Percentiles rank a stretch among this genome's conserved stretches.
Conservation (phyloP, 768 basidiomycete genomes). For the Russula ochroleuca region DNA sequence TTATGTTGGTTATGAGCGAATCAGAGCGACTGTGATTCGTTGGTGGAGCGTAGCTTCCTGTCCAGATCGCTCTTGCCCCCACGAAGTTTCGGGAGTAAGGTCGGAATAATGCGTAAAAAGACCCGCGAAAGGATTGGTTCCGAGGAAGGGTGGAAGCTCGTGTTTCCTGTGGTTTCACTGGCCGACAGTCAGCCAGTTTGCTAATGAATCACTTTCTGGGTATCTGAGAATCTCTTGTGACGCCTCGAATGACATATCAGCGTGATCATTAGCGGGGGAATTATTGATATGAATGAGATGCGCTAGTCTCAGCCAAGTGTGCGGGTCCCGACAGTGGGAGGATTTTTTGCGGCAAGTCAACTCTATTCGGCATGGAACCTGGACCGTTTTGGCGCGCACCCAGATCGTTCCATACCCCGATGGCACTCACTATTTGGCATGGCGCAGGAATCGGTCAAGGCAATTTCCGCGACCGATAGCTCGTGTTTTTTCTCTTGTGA, state of each 20-base stretch:
- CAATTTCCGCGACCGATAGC: constrained; percentile 21
- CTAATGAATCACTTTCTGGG: constrained; percentile 22
- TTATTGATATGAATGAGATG: constrained; percentile 17
- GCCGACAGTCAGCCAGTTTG: constrained; percentile 22
- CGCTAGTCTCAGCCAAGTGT: constrained; percentile 7
- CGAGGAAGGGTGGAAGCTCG: constrained; percentile 23
- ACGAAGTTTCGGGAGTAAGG: not conserved
- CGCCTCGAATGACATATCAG: constrained; percentile 21
- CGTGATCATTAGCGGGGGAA: constrained; percentile 19
- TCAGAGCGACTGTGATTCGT: not conserved
- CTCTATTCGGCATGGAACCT: constrained; percentile 26
- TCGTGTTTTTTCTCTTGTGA: constrained; percentile 22
- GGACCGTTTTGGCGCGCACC: constrained; percentile 12
- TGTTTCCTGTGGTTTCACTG: constrained; percentile 20
- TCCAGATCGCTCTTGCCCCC: not conserved
- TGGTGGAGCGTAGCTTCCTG: constrained; percentile 5
- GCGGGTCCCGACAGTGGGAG: constrained; percentile 5
- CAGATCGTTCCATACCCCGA: constrained; percentile 24
- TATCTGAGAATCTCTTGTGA: constrained; percentile 20
- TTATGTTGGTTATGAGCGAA: constrained; percentile 5
- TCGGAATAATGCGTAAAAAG: constrained; percentile 4
- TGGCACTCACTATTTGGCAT: constrained; percentile 27
- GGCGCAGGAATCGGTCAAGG: constrained; percentile 12
- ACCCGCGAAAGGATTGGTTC: constrained; percentile 6
- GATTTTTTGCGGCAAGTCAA: constrained; percentile 25